A percentile compares a stretch with the other conserved stretches of the same genome.
Evolutionary conservation across 148 eudicot genomes (phyloP).

Genomic region (Rhododendron molle): DNA sequence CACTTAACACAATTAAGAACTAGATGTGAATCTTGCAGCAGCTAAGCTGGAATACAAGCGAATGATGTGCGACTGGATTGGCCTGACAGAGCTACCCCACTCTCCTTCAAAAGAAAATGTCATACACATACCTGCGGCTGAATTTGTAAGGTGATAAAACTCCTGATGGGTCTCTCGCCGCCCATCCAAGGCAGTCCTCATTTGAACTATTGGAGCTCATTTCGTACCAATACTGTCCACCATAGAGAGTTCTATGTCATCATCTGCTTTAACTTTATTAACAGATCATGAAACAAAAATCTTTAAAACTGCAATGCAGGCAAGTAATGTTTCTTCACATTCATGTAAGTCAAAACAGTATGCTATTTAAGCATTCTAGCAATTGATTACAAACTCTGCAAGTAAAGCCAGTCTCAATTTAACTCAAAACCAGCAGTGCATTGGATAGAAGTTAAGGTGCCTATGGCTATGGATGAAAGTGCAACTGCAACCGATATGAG

Average conservation of each 20-base stretch:
- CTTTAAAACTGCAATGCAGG: not conserved
- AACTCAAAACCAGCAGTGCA: not conserved
- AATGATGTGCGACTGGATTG: not conserved
- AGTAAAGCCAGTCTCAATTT: not conserved
- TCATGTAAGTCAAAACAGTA: not conserved
- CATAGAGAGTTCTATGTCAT: not conserved
- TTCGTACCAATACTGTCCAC: conserved; percentile 16
- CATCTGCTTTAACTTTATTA: not conserved
- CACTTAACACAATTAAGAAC: not conserved
- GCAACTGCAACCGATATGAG: not conserved
- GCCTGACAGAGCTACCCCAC: not conserved
- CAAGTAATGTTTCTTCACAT: not conserved
- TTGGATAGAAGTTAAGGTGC: not conserved
- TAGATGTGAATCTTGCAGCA: not conserved
- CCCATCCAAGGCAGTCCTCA: conserved; percentile 68
- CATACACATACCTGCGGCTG: conserved; percentile 50
- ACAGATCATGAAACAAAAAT: not conserved
- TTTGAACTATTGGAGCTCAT: conserved; percentile 30
- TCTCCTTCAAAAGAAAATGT: not conserved
- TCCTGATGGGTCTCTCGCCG: conserved; percentile 80
- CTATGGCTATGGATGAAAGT: not conserved
- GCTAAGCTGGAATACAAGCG: not conserved
- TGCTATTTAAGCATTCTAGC: not conserved
- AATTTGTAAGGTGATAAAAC: conserved; percentile 71
- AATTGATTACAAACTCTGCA: not conserved